A percentile compares a stretch with the other conserved stretches of the same genome.
phyloP scores from a whole-genome alignment of 306 rosid species.

The Lathyrus oleraceus region DNA sequence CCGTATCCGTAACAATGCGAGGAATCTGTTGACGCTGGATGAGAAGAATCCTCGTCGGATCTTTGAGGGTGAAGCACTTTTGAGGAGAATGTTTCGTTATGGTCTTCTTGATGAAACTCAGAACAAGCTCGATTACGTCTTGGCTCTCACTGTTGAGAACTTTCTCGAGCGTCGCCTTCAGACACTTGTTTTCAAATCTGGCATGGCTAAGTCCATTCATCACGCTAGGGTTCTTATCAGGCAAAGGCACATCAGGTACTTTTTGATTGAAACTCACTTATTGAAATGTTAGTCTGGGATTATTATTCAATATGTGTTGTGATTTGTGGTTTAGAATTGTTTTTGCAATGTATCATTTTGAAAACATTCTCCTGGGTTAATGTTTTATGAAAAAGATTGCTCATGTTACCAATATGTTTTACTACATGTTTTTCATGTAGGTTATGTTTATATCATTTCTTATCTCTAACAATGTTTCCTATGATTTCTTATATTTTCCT shows the following conservation, averaged over 20 bases:
- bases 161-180: conserved; percentile 72
- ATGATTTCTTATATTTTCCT: background rate
- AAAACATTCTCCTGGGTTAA: background rate
- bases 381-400: background rate
- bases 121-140: conserved; percentile 70
- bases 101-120: conserved; percentile 62
- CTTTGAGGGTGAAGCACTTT: conserved; percentile 68
- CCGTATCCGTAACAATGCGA: conserved; percentile 63
- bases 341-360: background rate
- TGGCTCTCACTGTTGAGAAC: conserved; percentile 67
- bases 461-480: background rate
- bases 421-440: background rate
- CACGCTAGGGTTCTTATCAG: conserved; percentile 68
- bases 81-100: conserved; percentile 59
- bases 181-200: conserved; percentile 62
- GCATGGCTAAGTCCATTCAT: conserved; percentile 71
- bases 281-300: background rate
- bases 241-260: conserved; percentile 62
- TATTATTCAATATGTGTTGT: no score
- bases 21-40: conserved; percentile 56
- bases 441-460: background rate
- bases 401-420: background rate
- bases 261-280: background rate
- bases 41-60: conserved; percentile 72
- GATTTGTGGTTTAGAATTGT: background rate